Percentiles rank a stretch among this genome's conserved stretches.
phyloP scores from a whole-genome alignment of 1,139 yeast genomes.

The Magnusiomyces sp. region DNA sequence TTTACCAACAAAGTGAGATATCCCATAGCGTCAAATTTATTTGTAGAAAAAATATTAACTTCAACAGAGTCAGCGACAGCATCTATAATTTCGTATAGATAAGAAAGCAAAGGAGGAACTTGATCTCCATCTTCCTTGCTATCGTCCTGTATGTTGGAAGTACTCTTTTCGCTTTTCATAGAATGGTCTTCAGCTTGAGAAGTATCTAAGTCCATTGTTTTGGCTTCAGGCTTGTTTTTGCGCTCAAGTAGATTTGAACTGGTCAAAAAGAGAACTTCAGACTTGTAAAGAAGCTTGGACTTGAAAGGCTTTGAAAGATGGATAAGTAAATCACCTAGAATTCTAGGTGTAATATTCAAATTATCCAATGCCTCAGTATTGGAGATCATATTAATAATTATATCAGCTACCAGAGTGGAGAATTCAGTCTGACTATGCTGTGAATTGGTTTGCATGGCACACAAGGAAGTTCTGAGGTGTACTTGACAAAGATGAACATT shows the following conservation, averaged over 20 bases:
- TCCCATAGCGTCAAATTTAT: conserved; percentile 18
- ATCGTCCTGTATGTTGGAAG: too few relatives aligned
- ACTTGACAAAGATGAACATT: conserved; percentile 48
- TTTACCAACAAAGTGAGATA: conserved; percentile 14
- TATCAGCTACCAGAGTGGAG: neutral
- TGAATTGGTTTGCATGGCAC: neutral
- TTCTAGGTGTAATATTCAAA: neutral
- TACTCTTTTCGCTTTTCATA: too few relatives aligned
- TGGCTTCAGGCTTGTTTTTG: too few relatives aligned
- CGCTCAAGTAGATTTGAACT: conserved; percentile 22
- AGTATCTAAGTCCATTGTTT: too few relatives aligned
- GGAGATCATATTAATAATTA: neutral
- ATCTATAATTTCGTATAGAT: conserved; percentile 25
- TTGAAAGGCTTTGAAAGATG: conserved; percentile 31
- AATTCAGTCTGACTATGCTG: neutral
- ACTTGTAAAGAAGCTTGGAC: conserved; percentile 29
- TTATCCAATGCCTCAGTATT: neutral
- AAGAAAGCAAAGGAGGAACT: conserved; percentile 13
- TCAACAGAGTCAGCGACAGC: conserved; percentile 25
- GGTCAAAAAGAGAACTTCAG: conserved; percentile 40
- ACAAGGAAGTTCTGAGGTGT: conserved; percentile 27
- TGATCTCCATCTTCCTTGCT: neutral
- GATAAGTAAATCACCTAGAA: conserved; percentile 35
- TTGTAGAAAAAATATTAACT: conserved; percentile 17
- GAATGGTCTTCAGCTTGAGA: too few relatives aligned